Evolutionary conservation across 306 rosid species (phyloP), one percentile per base, ranked within the genome.

Genomic region (Dryas alaskensis): DNA sequence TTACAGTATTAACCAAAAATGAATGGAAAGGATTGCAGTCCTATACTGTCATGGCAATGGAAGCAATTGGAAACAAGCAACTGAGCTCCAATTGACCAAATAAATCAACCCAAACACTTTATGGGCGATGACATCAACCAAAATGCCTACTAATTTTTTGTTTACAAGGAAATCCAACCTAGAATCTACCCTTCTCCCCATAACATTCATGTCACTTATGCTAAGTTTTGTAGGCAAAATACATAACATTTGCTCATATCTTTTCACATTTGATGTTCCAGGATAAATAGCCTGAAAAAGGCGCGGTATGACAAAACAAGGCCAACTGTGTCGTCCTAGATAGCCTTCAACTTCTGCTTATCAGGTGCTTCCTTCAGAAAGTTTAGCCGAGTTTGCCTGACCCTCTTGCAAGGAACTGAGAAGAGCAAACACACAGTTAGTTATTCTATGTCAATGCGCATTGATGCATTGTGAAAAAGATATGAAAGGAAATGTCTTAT

Each of bases 301-400:
- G 37, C 37, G 37, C 37, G 37, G 2, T 27, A 27, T 5, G 14
- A 27, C 8, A 25, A 59, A 59, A 4, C 10, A 10, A 58, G 16
- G 12, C 43, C 3, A 61, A 40, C 27, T 2, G 27, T 16, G 49
- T 50, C 45, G 39, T 50, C 53, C 81, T 78, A 87, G 12, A 58
- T 13, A 44, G 86, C 89, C 75, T 86, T 83, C 82, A 86, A 64
- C 81, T 89, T 77, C 75, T 81, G 84, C 16, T 70, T 79, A 70
- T 81, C 85, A 3, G 88, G 62, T 42, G 73, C 67, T 81, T 88
- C 72, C 82, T 79, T 88, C 10, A 60, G 25, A 78, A 87, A 86
- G 84, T 69, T 67, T 57, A 95, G 93, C 58, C 86, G 39, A 49
- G 81, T 84, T 73, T 95, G 98, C 49, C 47, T 88, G 67, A 81